Evolutionary conservation across 2,329 filamentous ascomycete species (phyloP).

Genomic region (Penicillium decumbens): DNA sequence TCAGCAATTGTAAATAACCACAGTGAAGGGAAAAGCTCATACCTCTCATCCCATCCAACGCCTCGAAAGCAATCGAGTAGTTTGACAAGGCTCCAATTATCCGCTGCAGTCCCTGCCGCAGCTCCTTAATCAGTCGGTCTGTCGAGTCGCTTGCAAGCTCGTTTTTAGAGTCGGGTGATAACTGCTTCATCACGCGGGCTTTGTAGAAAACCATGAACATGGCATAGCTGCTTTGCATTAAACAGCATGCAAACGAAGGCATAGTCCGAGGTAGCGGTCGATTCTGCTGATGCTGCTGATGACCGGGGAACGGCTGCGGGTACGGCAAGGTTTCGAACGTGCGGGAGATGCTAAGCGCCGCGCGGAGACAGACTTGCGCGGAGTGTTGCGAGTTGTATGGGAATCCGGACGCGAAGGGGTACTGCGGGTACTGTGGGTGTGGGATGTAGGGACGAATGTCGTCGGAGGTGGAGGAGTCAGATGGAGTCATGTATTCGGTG

Average conservation of each 20-base stretch:
- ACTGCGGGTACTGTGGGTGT: slow-evolving; percentile 28
- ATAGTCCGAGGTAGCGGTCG: slow-evolving; percentile 39
- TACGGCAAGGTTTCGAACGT: slow-evolving; percentile 41
- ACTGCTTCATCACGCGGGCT: slow-evolving; percentile 35
- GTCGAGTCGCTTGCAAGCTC: slow-evolving; percentile 23
- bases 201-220: slow-evolving; percentile 46
- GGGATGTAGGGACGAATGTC: slow-evolving; percentile 28
- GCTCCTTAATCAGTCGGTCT: slow-evolving; percentile 34
- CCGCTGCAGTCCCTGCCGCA: slow-evolving; percentile 36
- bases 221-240: slow-evolving; percentile 47
- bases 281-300: slow-evolving; percentile 8
- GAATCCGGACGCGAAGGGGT: slow-evolving; percentile 33
- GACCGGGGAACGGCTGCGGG: slow-evolving; percentile 31
- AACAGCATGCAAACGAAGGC: slow-evolving; percentile 46
- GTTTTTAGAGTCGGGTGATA: slow-evolving; percentile 23
- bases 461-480: slow-evolving; percentile 31
- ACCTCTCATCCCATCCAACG: slow-evolving; percentile 45
- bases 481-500: slow-evolving; percentile 32
- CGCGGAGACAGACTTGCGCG: slow-evolving; percentile 39
- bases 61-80: slow-evolving; percentile 42
- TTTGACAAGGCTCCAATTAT: slow-evolving; percentile 38
- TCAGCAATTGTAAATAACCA: slow-evolving; percentile 5
- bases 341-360: slow-evolving; percentile 39
- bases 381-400: slow-evolving; percentile 43
- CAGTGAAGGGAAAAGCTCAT: not conserved